phyloP scores from a whole-genome alignment of 345 rosid species.

The Barbarea vulgaris region DNA sequence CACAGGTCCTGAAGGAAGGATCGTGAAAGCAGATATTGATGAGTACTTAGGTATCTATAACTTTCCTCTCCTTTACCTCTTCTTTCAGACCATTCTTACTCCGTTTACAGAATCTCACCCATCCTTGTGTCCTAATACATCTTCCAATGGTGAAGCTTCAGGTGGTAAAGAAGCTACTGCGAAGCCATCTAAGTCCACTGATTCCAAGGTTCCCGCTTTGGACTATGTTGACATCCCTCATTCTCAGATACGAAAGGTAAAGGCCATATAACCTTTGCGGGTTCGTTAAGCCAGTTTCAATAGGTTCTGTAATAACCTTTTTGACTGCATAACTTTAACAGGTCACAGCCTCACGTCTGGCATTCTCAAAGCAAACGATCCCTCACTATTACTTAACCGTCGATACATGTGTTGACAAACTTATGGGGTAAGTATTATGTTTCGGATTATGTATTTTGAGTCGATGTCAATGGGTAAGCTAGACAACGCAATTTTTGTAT shows the following conservation, averaged over 20 bases:
- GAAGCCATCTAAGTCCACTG: conserved; percentile 52
- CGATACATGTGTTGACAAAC: conserved; percentile 92
- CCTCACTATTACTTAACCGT: conserved; percentile 96
- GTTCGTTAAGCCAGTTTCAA: not conserved
- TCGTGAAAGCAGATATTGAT: conserved; percentile 92
- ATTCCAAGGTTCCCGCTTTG: conserved; percentile 50
- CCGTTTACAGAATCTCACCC: conserved; percentile 3
- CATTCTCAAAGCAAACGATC: conserved; percentile 93
- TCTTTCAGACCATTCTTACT: conserved; percentile 2
- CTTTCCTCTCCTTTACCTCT: conserved; percentile 9
- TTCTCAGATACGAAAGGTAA: conserved; percentile 94
- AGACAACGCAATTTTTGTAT: conserved; percentile 19
- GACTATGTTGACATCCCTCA: conserved; percentile 92
- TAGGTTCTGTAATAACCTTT: conserved; percentile 25
- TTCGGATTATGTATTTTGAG: conserved; percentile 2
- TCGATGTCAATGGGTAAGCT: not conserved
- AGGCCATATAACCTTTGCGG: not conserved
- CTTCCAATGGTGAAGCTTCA: conserved; percentile 61
- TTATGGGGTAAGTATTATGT: conserved; percentile 66
- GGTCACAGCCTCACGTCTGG: conserved; percentile 91
- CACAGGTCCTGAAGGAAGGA: conserved; percentile 89
- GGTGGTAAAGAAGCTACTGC: conserved; percentile 69
- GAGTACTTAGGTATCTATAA: conserved; percentile 73
- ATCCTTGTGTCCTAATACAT: conserved; percentile 26
- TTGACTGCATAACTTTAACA: conserved; percentile 44